Conservation (phyloP, 441 rosid species). For the Syzygium syzygioides region DNA sequence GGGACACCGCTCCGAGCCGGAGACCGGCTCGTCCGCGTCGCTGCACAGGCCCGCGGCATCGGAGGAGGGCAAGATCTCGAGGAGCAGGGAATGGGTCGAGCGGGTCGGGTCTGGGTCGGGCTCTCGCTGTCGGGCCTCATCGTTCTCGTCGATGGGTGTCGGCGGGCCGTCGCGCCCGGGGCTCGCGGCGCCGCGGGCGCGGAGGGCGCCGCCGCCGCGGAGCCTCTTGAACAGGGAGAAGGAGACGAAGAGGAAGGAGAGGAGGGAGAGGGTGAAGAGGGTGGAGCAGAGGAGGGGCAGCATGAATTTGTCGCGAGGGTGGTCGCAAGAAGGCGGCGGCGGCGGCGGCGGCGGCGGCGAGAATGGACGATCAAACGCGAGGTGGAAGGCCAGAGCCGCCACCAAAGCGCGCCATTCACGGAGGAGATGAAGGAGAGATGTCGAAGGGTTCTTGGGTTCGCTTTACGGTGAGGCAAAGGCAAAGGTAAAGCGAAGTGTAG, state of each 20-base stretch:
- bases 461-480: neutral
- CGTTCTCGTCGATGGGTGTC: conserved; percentile 11
- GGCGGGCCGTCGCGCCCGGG: conserved; percentile 4
- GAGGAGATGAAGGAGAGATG: neutral
- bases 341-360: too few relatives aligned
- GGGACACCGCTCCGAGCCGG: conserved; percentile 6
- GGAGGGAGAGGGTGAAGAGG: conserved; percentile 21
- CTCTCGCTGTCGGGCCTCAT: conserved; percentile 4
- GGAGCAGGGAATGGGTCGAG: conserved; percentile 44
- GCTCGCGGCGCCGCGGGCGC: neutral
- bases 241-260: conserved; percentile 7
- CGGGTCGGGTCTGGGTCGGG: conserved; percentile 21
- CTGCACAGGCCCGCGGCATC: conserved; percentile 22
- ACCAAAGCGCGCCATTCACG: conserved; percentile 36
- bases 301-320: conserved; percentile 30
- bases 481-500: neutral
- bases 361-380: neutral
- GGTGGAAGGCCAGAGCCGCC: conserved; percentile 32
- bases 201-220: neutral
- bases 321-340: neutral
- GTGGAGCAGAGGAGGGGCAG: conserved; percentile 16
- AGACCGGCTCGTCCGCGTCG: conserved; percentile 6
- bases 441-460: neutral
- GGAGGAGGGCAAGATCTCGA: conserved; percentile 44
- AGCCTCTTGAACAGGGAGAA: conserved; percentile 14